Evolutionary conservation across 75 land plant species (phyloP).

Genomic region (Selaginella tamariscina): DNA sequence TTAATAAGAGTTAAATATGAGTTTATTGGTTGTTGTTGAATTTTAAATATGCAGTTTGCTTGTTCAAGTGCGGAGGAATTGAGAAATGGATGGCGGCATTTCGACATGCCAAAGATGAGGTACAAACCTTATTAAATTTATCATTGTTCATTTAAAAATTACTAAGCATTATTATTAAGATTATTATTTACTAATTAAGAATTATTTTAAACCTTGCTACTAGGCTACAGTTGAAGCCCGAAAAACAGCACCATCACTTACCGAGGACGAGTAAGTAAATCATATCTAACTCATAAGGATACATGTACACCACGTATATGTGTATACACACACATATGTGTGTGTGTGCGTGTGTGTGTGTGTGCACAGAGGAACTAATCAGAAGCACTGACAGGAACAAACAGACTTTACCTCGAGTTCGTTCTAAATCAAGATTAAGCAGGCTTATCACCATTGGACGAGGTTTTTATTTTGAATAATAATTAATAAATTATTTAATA

Average conservation of each 20-base stretch:
- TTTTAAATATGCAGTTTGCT: conserved; percentile 44
- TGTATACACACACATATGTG: too few relatives aligned
- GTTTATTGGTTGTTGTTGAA: not conserved
- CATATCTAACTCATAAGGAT: too few relatives aligned
- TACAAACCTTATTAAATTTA: conserved; percentile 7
- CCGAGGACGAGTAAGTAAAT: conserved; percentile 62
- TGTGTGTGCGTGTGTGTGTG: not conserved
- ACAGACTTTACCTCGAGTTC: not conserved
- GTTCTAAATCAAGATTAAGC: conserved; percentile 16
- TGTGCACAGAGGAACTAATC: conserved; percentile 51
- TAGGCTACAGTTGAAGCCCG: not conserved
- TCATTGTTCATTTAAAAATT: too few relatives aligned
- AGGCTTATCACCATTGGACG: conserved; percentile 62
- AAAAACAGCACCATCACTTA: not conserved
- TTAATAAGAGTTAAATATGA: too few relatives aligned
- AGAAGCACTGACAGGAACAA: conserved; percentile 28
- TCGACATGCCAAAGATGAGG: conserved; percentile 93
- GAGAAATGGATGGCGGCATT: conserved; percentile 89
- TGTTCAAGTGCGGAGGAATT: conserved; percentile 62
- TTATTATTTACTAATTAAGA: not conserved
- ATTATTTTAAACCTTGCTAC: not conserved
- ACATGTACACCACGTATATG: not conserved
- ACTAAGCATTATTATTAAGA: not conserved
- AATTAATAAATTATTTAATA: too few relatives aligned
- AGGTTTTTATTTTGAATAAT: too few relatives aligned